Base-by-base conservation (phyloP, 768 basidiomycete genomes). In the Suillus clintonianus region DNA sequence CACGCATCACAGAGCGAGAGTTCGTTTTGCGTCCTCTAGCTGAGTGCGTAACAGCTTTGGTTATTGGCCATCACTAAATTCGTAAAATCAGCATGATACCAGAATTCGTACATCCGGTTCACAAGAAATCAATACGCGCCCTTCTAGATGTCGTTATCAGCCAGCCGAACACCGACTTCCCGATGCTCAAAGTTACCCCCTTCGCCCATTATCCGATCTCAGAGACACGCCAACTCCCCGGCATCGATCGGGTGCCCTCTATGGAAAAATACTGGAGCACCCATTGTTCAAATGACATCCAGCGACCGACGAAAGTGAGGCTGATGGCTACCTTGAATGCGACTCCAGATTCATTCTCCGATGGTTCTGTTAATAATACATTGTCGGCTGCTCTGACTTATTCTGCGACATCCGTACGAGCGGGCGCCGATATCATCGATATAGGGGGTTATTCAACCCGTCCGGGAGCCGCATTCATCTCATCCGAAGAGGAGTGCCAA, bases 271-370 rank as follows among this genome's bases (percentile, higher is more conserved):
- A 67, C 57, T 75, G 74, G 75, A 64, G 48, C 2, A 70, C 42
- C 48, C 73, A 58, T 55, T 78, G 66, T 48, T 69, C 34, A 57
- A 63, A 64, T 36, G 36, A 62, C 8, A 22, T 42, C 48, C 63
- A 64, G 8, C 67, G 66, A 0, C 67, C 67, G 5, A 71, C 65
- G 30, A 83, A 81, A 68, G 90, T 92, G 1, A 83, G 85, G 62
- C 72, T 98, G 62, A 98, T 99, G 97, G 90, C 90, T 0, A 97
- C 93, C 1, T 83, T 99, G 62, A 98, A 99, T 72, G 84, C 85
- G 7, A 98, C 97, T 0, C 96, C 97, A 3, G 97, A 99, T 76
- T 97, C 96, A 0, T 98, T 98, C 78, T 98, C 96, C 0, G 95
- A 98, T 65, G 95, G 95, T 11, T 82, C 87, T 1, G 71, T 76